Evolutionary conservation across 768 basidiomycete genomes (phyloP), one percentile per base, ranked within the genome.

Genomic region (Termitomyces sp.): DNA sequence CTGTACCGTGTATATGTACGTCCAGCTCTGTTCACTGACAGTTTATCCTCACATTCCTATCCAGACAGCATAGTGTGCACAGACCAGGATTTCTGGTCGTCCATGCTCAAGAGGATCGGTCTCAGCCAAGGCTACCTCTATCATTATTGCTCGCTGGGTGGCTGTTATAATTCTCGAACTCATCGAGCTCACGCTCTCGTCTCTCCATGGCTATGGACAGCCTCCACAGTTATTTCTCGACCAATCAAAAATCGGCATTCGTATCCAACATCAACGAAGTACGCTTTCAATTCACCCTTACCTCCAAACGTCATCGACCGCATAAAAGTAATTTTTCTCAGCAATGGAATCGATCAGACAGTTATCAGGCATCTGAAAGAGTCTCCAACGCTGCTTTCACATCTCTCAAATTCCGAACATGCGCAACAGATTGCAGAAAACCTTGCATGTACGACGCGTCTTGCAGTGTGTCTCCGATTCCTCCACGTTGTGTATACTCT

Each of bases 41-140:
- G 0, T 4, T 24, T 34, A n/a, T 5, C 18, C 12, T 37, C 37
- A 56, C 24, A 34, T 4, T 37, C 16, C 12, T 22, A 13, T 51
- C 58, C 54, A 60, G 56, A 46, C 49, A 54, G 55, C 52, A 50
- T 45, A 24, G 26, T 36, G 59, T 60, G 48, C 55, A 34, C 54
- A 62, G 63, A 61, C 52, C 62, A 70, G 70, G 66, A 69, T 65
- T 52, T 66, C 78, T 77, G 78, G 76, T 80, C 83, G 84, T 84
- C 82, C 82, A 89, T 89, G 87, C 86, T 84, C 73, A 83, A 80
- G 82, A 81, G 81, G 74, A 78, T 74, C 68, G 71, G 77, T 67
- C 74, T 79, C 73, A 72, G 77, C 71, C 76, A 73, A 75, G 81
- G 80, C 72, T 77, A 77, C 73, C 70, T 81, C 70, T 75, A 78